These are phyloP conservation scores for Hyaloperonospora arabidopsidis DNA, from an alignment of 352 stramenopile genomes.

Conservation along the genomic window DNA sequence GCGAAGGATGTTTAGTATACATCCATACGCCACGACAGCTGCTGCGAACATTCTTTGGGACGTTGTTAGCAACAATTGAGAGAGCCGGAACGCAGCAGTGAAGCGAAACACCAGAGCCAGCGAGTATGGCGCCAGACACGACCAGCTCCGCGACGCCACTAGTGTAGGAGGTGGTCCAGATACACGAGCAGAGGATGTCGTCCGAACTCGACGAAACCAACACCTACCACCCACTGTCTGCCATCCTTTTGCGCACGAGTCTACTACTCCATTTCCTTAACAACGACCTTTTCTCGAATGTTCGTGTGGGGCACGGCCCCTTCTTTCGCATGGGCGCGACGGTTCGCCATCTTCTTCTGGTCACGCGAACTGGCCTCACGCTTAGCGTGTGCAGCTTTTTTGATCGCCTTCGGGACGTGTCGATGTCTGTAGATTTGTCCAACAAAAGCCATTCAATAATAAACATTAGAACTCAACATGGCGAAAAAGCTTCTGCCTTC, in stretches of 20 bases:
- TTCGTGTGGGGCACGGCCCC: conserved; percentile 68
- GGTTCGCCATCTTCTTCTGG: conserved; percentile 82
- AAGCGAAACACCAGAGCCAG: no score
- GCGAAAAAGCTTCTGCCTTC: neutral
- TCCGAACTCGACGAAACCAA: no score
- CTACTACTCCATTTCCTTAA: conserved; percentile 75
- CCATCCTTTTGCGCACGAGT: neutral
- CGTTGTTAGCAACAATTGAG: conserved; percentile 22
- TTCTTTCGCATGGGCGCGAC: conserved; percentile 66
- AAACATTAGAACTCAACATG: conserved; percentile 4
- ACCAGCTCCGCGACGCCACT: no score
- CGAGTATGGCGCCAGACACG: no score
- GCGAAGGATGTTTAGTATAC: conserved; percentile 5
- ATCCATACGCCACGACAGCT: conserved; percentile 20
- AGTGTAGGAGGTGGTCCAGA: no score
- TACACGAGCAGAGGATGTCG: no score
- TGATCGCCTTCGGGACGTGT: conserved; percentile 96
- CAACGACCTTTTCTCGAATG: conserved; percentile 65
- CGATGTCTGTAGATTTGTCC: conserved; percentile 58
- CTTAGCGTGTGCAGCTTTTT: conserved; percentile 91
- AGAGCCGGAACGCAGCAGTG: neutral
- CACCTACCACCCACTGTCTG: no score
- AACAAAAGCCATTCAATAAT: conserved; percentile 16
- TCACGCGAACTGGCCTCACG: conserved; percentile 72
- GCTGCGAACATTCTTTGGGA: conserved; percentile 20